These are phyloP conservation scores for Huntiella moniliformis DNA, from an alignment of 2,329 filamentous ascomycete species.

Conservation along the genomic window DNA sequence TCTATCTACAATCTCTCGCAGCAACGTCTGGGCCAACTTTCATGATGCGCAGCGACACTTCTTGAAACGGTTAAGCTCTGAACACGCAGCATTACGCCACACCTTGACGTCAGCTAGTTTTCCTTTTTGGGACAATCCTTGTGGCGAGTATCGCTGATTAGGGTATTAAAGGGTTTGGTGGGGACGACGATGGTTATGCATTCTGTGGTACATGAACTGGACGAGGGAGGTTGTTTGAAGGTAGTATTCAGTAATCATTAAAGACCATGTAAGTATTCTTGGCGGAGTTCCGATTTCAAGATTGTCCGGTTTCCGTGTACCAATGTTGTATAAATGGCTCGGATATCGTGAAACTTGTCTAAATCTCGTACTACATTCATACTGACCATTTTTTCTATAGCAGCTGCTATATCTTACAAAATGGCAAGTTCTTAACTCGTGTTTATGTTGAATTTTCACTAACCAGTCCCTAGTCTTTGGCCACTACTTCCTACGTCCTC, in stretches of 20 bases:
- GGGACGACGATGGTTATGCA: too few relatives aligned
- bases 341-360: not conserved
- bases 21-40: too few relatives aligned
- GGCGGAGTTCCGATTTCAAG: too few relatives aligned
- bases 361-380: not conserved
- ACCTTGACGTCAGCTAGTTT: conserved; percentile 8
- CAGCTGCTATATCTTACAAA: not conserved
- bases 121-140: not conserved
- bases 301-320: too few relatives aligned
- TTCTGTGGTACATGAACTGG: too few relatives aligned
- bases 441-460: too few relatives aligned
- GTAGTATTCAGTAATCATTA: too few relatives aligned
- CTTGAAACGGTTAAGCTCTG: conserved; percentile 7
- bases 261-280: too few relatives aligned
- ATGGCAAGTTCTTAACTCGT: conserved; percentile 1
- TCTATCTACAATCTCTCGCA: not conserved
- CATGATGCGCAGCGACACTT: too few relatives aligned
- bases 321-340: too few relatives aligned
- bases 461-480: not conserved
- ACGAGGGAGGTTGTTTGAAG: too few relatives aligned
- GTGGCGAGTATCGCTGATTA: not conserved
- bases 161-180: not conserved
- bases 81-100: conserved; percentile 13
- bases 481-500: conserved; percentile 54
- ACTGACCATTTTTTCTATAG: not conserved